A percentile compares a stretch with the other conserved stretches of the same genome.
These are phyloP conservation scores for Schizophyllum commune DNA, from an alignment of 1,284 basidiomycete genomes.

Conservation along the genomic window DNA sequence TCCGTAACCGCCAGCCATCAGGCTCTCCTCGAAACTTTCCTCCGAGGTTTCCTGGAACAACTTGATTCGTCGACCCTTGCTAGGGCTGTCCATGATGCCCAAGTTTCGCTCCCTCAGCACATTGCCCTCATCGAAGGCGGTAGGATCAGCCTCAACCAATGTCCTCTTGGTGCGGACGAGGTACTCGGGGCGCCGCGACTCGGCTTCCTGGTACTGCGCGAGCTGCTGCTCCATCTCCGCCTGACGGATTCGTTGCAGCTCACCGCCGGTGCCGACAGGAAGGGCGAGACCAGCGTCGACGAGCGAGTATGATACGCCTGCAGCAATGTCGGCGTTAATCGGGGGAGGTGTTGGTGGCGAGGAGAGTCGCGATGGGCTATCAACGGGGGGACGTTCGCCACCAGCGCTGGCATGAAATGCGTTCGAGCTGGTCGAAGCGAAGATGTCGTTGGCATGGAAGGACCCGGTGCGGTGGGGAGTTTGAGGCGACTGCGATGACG, in stretches of 20 bases:
- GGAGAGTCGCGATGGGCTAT: constrained; percentile 9
- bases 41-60: constrained; percentile 74
- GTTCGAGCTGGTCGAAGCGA: constrained; percentile 14
- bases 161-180: constrained; percentile 49
- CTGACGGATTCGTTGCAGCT: constrained; percentile 51
- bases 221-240: constrained; percentile 41
- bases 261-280: constrained; percentile 32
- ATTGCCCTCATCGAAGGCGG: constrained; percentile 25
- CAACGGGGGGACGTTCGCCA: constrained; percentile 9
- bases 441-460: constrained; percentile 24
- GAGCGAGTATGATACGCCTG: constrained; percentile 8
- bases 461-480: constrained; percentile 10
- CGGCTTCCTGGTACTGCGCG: constrained; percentile 41
- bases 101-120: constrained; percentile 27
- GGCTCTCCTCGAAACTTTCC: constrained; percentile 72
- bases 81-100: constrained; percentile 58
- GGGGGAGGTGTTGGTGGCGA: constrained; percentile 20
- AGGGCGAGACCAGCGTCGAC: constrained; percentile 5
- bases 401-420: not conserved
- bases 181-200: constrained; percentile 61
- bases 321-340: constrained; percentile 6
- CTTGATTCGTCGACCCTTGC: constrained; percentile 60
- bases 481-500: constrained; percentile 12
- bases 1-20: constrained; percentile 72
- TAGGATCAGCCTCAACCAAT: constrained; percentile 30